A percentile compares a stretch with the other conserved stretches of the same genome.
Conservation (phyloP, 176 grass and related monocot genomes). For the Oryza punctata region DNA sequence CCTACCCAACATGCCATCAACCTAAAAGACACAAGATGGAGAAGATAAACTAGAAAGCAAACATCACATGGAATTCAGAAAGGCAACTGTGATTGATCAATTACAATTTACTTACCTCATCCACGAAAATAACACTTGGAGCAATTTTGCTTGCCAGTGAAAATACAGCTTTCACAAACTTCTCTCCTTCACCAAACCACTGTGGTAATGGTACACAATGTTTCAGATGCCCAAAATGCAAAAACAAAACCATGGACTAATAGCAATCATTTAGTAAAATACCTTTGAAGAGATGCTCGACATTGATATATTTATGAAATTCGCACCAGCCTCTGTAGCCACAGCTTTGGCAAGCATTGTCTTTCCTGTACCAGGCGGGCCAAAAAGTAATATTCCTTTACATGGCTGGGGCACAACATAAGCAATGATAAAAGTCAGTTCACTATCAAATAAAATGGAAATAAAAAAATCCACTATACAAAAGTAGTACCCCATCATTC, state of each 20-base stretch:
- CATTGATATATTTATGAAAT: conserved; percentile 99
- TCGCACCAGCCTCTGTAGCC: conserved; percentile 96
- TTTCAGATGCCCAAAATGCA: conserved; percentile 10
- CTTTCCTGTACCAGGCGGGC: conserved; percentile 97
- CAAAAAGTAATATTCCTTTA: conserved; percentile 97
- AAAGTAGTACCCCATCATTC: not conserved
- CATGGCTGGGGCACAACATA: conserved; percentile 58
- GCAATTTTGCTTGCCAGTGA: conserved; percentile 96
- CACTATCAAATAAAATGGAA: conserved; percentile 7
- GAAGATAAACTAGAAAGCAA: conserved; percentile 27
- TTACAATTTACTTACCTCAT: conserved; percentile 64
- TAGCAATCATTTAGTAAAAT: conserved; percentile 19
- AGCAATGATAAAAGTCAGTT: not conserved
- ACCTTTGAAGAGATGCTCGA: conserved; percentile 99
- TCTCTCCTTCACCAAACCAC: conserved; percentile 99
- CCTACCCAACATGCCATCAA: conserved; percentile 96
- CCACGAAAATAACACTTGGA: conserved; percentile 93
- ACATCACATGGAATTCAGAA: not conserved
- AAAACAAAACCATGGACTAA: conserved; percentile 1
- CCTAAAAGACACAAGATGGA: conserved; percentile 47
- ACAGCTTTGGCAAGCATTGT: conserved; percentile 99
- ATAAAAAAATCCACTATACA: conserved; percentile 5
- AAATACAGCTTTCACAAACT: conserved; percentile 94
- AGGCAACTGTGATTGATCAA: not conserved
- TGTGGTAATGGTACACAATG: conserved; percentile 50